Base-by-base conservation (phyloP, 2,329 filamentous ascomycete species). In the Paramyrothecium sp. region DNA sequence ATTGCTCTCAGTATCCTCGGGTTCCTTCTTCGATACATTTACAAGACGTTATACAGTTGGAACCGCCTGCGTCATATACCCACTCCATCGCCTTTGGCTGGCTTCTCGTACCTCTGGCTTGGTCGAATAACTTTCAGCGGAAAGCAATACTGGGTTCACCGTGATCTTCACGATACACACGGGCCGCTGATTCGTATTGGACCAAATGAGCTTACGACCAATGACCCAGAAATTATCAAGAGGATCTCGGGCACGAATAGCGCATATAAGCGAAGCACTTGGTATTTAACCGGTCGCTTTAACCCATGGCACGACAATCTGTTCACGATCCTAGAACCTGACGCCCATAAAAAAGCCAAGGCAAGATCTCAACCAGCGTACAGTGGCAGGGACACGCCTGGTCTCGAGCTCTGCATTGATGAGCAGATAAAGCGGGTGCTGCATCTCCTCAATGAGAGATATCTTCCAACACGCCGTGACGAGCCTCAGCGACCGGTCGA, bases 41-140 rank as follows among this genome's bases (percentile, higher is more conserved):
- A 38, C 33, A 38, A 38, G 33, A 38, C 16, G 16, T 10, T 38
- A 38, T 10, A 16, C 10, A 38, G 16, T 38, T 38, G 33, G 33
- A 10, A 38, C 33, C 33, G 33, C 33, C 33, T 38, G 10, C 33
- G 33, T 8, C 33, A 38, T 16, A 38, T 38, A 38, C 33, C 33
- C 16, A 10, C 33, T 10, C 33, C 8, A 8, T 38, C 33, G 33
- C 16, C 16, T 38, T 38, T 38, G 33, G 33, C 33, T 16, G 33
- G 33, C 8, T 52, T 23, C 34, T 63, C 57, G 30, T 52, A 53
- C 22, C 51, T 58, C 30, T 20, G 50, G 50, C 50, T 52, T 11
- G 50, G 21, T 13, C 20, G 26, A 30, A 52, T 26, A 3, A 34
- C 50, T 19, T 52, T 30, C 17, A 52, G 50, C 17, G 50, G 50